Percentiles rank a stretch among this genome's conserved stretches.
Evolutionary conservation across 495 filamentous ascomycete species (phyloP).

Genomic region (Penicillium paradoxum): DNA sequence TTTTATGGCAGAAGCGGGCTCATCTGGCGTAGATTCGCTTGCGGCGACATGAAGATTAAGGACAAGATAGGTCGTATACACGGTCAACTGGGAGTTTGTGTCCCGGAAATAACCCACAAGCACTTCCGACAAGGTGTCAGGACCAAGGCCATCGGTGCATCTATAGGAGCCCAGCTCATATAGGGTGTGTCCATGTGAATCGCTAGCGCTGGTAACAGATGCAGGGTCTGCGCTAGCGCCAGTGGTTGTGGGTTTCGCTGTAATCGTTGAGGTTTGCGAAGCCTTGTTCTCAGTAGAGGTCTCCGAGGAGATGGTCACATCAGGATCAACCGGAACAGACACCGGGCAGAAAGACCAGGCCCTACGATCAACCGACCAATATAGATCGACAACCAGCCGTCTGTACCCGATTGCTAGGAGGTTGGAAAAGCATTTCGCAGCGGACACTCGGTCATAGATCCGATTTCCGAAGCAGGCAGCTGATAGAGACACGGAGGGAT

Average conservation of each 20-base stretch:
- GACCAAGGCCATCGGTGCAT: constrained; percentile 49
- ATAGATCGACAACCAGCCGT: constrained; percentile 57
- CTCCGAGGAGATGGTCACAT: constrained; percentile 20
- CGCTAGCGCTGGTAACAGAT: constrained; percentile 22
- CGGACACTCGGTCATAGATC: constrained; percentile 42
- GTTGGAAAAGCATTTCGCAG: constrained; percentile 55
- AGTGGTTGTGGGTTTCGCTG: constrained; percentile 16
- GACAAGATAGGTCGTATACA: constrained; percentile 45
- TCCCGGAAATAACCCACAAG: constrained; percentile 44
- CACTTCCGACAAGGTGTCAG: constrained; percentile 43
- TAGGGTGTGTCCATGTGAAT: constrained; percentile 33
- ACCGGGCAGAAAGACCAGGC: constrained; percentile 60
- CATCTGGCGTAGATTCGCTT: constrained; percentile 29
- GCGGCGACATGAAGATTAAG: constrained; percentile 59
- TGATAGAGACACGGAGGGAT: constrained; percentile 49
- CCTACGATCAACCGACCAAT: constrained; percentile 52
- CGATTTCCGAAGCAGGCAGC: constrained; percentile 55
- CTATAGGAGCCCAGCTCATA: constrained; percentile 50
- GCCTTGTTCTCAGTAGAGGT: constrained; percentile 16
- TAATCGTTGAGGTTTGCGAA: constrained; percentile 15
- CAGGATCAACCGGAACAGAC: constrained; percentile 24
- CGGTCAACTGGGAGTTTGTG: constrained; percentile 41
- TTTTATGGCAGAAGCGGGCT: constrained; percentile 34
- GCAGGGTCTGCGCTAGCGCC: constrained; percentile 24
- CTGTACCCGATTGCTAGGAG: constrained; percentile 55